Base-by-base conservation (phyloP, 306 rosid species). In the Neltuma alba region DNA sequence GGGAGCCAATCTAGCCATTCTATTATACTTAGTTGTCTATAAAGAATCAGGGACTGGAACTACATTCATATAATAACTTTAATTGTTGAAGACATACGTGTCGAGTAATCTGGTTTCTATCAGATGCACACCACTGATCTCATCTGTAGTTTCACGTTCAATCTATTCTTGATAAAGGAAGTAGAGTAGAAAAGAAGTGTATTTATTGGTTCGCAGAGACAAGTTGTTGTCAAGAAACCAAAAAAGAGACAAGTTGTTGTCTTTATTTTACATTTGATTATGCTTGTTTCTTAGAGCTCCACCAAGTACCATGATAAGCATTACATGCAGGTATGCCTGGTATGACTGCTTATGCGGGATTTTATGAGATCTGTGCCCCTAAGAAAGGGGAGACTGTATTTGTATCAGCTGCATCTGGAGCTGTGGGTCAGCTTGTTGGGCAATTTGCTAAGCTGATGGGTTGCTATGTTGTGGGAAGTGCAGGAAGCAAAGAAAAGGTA, bases 391-490 rank as follows among this genome's bases (percentile, higher is more conserved):
- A 72, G 23, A 30, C 30, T 33, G 64, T 72, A 12, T 52, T 72
- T 50, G 68, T 62, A 62, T 62, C 68, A 30, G 41, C 68, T 62
- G 68, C 68, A 31, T 33, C 23, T 31, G 68, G 68, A 31, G 68
- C 68, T 5, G 68, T 33, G 33, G 68, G 68, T 62, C 68, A 62
- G 23, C 68, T 62, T 62, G 68, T 62, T 15, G 68, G 68, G 12
- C 68, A 62, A 20, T 62, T 62, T 16, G 68, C 68, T 30, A 70
- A 70, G 25, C 3, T 70, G 12, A 25, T 45, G 38, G 75, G 76
- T 20, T 71, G 76, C 28, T 71, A 71, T 31, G 61, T 71, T 48
- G 76, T 71, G 12, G 76, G 76, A 72, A 72, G 65, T 36, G 65
- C 76, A 33, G 65, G 76, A 72, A 72, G 65, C 21, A 36, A 34